Base-by-base conservation (phyloP, 2,329 filamentous ascomycete genomes). In the Erysiphe neolycopersici region DNA sequence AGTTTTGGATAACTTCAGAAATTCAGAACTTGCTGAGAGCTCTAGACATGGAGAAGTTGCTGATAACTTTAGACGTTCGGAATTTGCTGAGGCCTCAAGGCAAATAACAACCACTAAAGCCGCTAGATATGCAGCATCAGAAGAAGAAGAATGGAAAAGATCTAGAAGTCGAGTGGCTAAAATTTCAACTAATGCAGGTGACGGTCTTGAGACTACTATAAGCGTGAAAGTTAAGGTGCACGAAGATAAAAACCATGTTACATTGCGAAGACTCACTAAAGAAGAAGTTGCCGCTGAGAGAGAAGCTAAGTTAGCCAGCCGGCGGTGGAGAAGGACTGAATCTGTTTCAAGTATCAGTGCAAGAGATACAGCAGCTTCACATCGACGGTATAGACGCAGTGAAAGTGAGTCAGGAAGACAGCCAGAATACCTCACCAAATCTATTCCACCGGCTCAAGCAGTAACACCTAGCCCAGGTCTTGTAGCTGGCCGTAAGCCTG, bases 231-330 rank as follows among this genome's bases (percentile, higher is more conserved):
- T 76, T 45, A 69, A 68, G 52, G 62, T 75, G 40, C 67, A 73
- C 48, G 68, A 73, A 49, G 71, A 76, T 50, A 64, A 64, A 30
- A 67, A 72, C 46, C 73, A 73, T 48, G 65, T 77, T 45, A 77
- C 72, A 13, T 59, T 77, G 37, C 65, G 72, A 33, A 63, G 69
- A 32, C 58, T 76, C 19, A 74, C 73, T 0, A 71, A 74, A 22
- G 67, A 72, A 47, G 73, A 77, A 54, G 63, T 67, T 2, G 61
- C 62, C 31, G 61, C 62, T 29, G 59, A 57, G 38, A 45, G 54
- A 44, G 54, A 52, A 40, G 47, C 51, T 9, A 46, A 50, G 32
- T 47, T 45, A 41, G 45, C 56, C 4, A 56, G 60, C 12, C 61
- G 62, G 38, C 56, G 60, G 41, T 54, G 61, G 33, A 56, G 57